Conservation (phyloP, 2,329 filamentous ascomycete species). For the Colletotrichum abscissum region DNA sequence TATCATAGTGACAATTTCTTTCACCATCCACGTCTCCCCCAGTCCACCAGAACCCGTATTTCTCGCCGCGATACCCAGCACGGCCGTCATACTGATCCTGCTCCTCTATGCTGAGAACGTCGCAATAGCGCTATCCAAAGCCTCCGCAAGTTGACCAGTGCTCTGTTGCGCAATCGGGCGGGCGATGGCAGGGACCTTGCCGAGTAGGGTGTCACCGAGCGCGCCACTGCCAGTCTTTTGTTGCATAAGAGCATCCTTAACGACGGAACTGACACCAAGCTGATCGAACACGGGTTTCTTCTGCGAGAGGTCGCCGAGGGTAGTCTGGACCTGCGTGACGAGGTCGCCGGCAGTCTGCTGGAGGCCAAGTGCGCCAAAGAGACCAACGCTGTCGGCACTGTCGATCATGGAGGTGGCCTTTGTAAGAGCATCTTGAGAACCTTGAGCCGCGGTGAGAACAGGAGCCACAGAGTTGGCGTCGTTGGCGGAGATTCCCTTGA, state of each 20-base stretch:
- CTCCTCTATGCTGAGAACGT: constrained; percentile 5
- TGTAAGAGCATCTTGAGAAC: constrained; percentile 5
- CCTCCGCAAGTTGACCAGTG: constrained; percentile 20
- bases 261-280: constrained; percentile 25
- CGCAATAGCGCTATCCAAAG: constrained; percentile 24
- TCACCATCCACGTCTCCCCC: neutral
- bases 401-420: constrained; percentile 13
- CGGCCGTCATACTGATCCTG: neutral
- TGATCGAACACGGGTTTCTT: constrained; percentile 34
- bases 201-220: constrained; percentile 16
- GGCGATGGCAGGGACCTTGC: constrained; percentile 26
- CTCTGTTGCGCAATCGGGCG: constrained; percentile 33
- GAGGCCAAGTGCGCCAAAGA: constrained; percentile 27
- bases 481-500: constrained; percentile 11
- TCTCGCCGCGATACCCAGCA: constrained; percentile 19
- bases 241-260: constrained; percentile 9
- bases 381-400: constrained; percentile 6
- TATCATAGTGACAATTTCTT: neutral
- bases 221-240: constrained; percentile 20
- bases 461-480: constrained; percentile 15
- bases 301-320: constrained; percentile 21
- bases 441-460: constrained; percentile 23
- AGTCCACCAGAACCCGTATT: neutral
- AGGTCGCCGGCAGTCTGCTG: constrained; percentile 25
- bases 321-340: constrained; percentile 18